Conservation (phyloP, 192 early-diverging fungal species). For the Coemansia sp. region DNA sequence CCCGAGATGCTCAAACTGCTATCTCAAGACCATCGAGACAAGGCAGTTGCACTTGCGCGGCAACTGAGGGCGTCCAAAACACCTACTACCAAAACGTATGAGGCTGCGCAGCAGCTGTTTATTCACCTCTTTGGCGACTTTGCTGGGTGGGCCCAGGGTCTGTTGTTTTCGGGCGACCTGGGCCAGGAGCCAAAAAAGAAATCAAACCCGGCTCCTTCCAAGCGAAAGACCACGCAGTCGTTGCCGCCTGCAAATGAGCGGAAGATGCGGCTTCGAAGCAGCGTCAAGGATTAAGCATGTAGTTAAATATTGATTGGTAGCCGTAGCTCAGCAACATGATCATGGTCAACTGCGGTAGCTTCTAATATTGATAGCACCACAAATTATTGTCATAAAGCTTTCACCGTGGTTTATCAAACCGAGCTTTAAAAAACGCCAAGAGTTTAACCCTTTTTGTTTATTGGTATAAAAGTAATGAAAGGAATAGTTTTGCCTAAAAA, state of each 20-base stretch:
- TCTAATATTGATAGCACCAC: slow-evolving; percentile 65
- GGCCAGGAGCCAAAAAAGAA: slow-evolving; percentile 10
- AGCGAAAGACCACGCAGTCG: slow-evolving; percentile 16
- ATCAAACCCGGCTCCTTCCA: slow-evolving; percentile 3
- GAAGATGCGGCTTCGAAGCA: slow-evolving; percentile 14
- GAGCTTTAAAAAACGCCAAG: too few species aligned
- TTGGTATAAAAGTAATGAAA: too few species aligned
- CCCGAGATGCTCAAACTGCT: not conserved
- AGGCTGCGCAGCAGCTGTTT: slow-evolving; percentile 70
- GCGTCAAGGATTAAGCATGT: not conserved
- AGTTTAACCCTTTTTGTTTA: too few species aligned
- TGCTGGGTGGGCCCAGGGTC: slow-evolving; percentile 79
- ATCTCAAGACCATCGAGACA: slow-evolving; percentile 12
- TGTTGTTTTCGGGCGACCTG: slow-evolving; percentile 58
- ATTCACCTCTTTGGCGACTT: slow-evolving; percentile 73
- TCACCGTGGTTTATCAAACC: slow-evolving; percentile 59
- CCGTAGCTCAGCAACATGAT: slow-evolving; percentile 95
- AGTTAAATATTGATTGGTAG: slow-evolving; percentile 68
- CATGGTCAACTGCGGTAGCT: slow-evolving; percentile 71
- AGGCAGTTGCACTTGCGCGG: slow-evolving; percentile 15
- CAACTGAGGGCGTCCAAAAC: slow-evolving; percentile 57
- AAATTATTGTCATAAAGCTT: slow-evolving; percentile 93
- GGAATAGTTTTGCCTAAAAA: not conserved
- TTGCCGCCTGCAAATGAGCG: not conserved
- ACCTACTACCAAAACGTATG: slow-evolving; percentile 67